These are phyloP conservation scores for Paratinospora sagittata DNA, from an alignment of 164 flowering plant species.

Conservation along the genomic window DNA sequence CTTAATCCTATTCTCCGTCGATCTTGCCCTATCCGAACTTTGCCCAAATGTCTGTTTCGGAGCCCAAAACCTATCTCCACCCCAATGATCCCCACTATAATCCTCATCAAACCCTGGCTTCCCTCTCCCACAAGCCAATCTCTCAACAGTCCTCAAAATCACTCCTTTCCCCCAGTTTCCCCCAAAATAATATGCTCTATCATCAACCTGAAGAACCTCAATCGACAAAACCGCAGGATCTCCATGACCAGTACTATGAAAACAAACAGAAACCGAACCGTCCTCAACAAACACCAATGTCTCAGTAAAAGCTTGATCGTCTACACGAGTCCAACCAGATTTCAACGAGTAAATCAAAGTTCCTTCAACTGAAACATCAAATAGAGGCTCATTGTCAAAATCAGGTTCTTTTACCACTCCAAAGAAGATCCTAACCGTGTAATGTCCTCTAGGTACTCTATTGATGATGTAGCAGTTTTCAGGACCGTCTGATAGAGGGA, in stretches of 20 bases:
- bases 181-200: slow-evolving; percentile 62
- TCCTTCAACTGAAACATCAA: slow-evolving; percentile 89
- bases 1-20: slow-evolving; percentile 44
- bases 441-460: slow-evolving; percentile 73
- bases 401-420: slow-evolving; percentile 49
- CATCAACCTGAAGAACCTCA: slow-evolving; percentile 86
- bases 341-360: slow-evolving; percentile 62
- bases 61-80: slow-evolving; percentile 93
- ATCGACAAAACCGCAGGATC: slow-evolving; percentile 87
- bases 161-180: slow-evolving; percentile 51
- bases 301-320: slow-evolving; percentile 75
- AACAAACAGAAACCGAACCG: slow-evolving; percentile 70
- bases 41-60: slow-evolving; percentile 43
- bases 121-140: slow-evolving; percentile 59
- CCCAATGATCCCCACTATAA: slow-evolving; percentile 68
- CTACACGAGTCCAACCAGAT: slow-evolving; percentile 71
- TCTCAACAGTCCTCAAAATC: slow-evolving; percentile 59
- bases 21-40: slow-evolving; percentile 36
- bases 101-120: slow-evolving; percentile 68
- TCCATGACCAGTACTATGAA: slow-evolving; percentile 97
- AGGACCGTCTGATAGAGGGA: slow-evolving; percentile 82
- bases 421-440: slow-evolving; percentile 71
- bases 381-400: slow-evolving; percentile 67
- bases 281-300: slow-evolving; percentile 60
- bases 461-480: slow-evolving; percentile 75